Percentiles rank a stretch among this genome's conserved stretches.
Conservation (phyloP, 208 protist species). For the Vickermania ingenoplastis region DNA sequence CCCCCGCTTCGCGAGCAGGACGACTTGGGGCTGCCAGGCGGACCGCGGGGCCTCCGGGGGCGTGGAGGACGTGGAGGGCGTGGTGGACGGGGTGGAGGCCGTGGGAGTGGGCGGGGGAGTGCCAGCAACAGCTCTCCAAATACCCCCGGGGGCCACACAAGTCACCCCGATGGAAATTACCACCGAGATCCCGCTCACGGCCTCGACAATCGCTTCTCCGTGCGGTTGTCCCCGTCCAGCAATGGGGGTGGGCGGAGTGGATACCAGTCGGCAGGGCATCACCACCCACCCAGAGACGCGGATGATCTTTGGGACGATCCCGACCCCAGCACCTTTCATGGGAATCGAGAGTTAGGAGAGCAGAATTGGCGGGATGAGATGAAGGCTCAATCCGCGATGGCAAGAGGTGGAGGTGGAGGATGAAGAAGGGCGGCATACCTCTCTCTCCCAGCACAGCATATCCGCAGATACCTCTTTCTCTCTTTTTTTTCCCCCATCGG, state of each 20-base stretch:
- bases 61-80: conserved; percentile 12
- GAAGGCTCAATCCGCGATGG: not conserved
- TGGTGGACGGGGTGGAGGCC: conserved; percentile 3
- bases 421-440: no score
- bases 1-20: not conserved
- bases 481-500: no score
- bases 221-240: not conserved
- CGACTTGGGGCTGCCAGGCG: not conserved
- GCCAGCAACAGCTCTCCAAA: not conserved
- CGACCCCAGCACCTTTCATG: conserved; percentile 59
- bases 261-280: not conserved
- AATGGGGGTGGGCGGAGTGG: conserved; percentile 9
- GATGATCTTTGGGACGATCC: conserved; percentile 63
- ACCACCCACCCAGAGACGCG: conserved; percentile 5
- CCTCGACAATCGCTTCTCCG: not conserved
- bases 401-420: not conserved
- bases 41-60: conserved; percentile 11
- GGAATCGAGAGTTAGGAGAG: conserved; percentile 37
- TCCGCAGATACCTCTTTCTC: no score
- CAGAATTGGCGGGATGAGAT: conserved; percentile 81
- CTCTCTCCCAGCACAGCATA: no score
- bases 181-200: not conserved
- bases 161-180: conserved; percentile 3
- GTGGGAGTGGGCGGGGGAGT: conserved; percentile 1
- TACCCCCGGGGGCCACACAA: conserved; percentile 5